Evolutionary conservation across 1,139 yeast genomes (phyloP).

Genomic region (Magnusiomyces clavatus): DNA sequence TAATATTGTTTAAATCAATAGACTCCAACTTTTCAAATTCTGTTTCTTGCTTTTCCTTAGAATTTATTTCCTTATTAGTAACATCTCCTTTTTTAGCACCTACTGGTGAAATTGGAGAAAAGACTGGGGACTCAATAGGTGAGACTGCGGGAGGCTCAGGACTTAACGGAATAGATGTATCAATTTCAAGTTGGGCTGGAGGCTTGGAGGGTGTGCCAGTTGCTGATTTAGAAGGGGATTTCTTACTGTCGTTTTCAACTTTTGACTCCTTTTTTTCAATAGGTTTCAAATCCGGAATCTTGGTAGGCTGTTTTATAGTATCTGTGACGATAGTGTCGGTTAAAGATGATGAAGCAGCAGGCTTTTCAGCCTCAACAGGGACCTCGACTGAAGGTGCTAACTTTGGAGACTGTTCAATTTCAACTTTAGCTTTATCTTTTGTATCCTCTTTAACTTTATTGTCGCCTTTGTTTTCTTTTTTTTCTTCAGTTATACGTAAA

Average conservation of each 20-base stretch:
- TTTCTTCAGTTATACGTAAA: background rate
- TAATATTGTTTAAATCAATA: background rate
- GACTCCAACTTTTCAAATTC: background rate
- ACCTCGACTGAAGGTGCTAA: background rate
- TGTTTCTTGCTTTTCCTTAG: background rate
- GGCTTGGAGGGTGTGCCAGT: background rate
- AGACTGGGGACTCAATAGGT: background rate
- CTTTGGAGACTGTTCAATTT: background rate
- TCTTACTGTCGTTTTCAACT: background rate
- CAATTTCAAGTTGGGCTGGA: too few species aligned
- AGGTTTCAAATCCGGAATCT: background rate
- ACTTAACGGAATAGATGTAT: background rate
- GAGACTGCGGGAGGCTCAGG: slow-evolving; percentile 1
- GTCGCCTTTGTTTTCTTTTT: background rate
- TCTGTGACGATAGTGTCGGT: background rate
- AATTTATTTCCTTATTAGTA: background rate
- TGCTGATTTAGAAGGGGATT: slow-evolving; percentile 1
- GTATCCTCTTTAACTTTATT: background rate
- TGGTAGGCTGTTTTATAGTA: background rate
- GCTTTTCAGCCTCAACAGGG: too few species aligned
- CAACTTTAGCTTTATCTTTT: slow-evolving; percentile 1
- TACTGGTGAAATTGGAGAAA: background rate
- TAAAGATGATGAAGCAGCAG: too few species aligned
- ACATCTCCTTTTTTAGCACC: background rate
- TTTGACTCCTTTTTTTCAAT: background rate